Conservation (phyloP, 805 yeast genomes). For the Yamadazyma sp. region DNA sequence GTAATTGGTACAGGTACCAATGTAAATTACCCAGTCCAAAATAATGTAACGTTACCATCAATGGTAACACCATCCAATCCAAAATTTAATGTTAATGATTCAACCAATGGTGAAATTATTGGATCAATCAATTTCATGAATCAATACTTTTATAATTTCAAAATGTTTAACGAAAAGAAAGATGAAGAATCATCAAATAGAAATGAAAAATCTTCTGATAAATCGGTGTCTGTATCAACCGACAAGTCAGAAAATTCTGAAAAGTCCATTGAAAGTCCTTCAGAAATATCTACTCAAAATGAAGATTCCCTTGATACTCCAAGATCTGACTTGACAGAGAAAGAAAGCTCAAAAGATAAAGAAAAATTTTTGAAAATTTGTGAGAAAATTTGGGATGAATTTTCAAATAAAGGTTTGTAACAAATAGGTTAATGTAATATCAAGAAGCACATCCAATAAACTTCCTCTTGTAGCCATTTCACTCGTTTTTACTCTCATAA, state of each 20-base stretch:
- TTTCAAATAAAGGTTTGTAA: conserved; percentile 18
- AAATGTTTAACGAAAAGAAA: conserved; percentile 19
- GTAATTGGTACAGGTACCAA: no score
- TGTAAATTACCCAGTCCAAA: no score
- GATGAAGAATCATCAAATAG: neutral
- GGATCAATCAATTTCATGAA: conserved; percentile 37
- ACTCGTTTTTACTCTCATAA: no score
- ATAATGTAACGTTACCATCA: no score
- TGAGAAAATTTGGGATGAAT: conserved; percentile 44
- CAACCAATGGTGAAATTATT: conserved; percentile 21
- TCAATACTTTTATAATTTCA: conserved; percentile 33
- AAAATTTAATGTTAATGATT: no score
- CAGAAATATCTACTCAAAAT: no score
- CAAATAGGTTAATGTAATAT: neutral
- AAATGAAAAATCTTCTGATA: neutral
- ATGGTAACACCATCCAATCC: no score
- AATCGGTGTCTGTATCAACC: no score
- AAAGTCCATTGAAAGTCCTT: neutral
- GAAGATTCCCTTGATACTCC: conserved; percentile 3
- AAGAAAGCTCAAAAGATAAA: conserved; percentile 20
- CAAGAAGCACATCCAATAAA: neutral
- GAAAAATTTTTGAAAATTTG: conserved; percentile 41
- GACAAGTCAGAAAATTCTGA: neutral
- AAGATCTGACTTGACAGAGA: neutral
- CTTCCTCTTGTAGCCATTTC: no score